Conservation (phyloP, 371 early-diverging fungal species). For the Mortierella sp. region DNA sequence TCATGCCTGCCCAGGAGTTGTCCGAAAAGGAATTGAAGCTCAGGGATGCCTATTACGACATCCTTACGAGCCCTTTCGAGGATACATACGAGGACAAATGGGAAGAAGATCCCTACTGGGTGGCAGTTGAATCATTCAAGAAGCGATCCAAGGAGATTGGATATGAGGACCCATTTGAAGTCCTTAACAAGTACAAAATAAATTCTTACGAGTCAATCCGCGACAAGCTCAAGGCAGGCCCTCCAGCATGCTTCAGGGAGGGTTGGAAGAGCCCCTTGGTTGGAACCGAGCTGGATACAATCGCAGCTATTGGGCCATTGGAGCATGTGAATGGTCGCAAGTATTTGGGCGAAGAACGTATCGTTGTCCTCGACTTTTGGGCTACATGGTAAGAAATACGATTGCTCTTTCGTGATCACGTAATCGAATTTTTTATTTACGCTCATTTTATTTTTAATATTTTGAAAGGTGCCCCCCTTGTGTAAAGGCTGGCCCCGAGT, state of each 20-base stretch:
- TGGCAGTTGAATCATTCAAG: slow-evolving; percentile 45
- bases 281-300: slow-evolving; percentile 23
- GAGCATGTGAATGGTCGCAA: slow-evolving; percentile 28
- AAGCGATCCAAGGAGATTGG: slow-evolving; percentile 28
- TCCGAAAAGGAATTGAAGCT: slow-evolving; percentile 5
- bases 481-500: slow-evolving; percentile 32
- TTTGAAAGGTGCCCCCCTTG: slow-evolving; percentile 44
- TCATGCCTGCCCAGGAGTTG: not conserved
- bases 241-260: slow-evolving; percentile 33
- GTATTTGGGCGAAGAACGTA: slow-evolving; percentile 20
- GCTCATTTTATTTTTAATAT: not conserved
- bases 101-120: slow-evolving; percentile 48
- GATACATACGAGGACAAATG: slow-evolving; percentile 45
- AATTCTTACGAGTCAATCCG: slow-evolving; percentile 32
- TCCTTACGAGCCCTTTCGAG: slow-evolving; percentile 12
- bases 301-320: slow-evolving; percentile 15
- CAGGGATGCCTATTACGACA: slow-evolving; percentile 12
- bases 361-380: slow-evolving; percentile 56
- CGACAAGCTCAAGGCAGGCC: slow-evolving; percentile 39
- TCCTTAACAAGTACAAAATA: slow-evolving; percentile 15
- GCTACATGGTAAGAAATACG: slow-evolving; percentile 38
- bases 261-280: slow-evolving; percentile 38
- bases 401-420: not conserved
- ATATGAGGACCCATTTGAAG: slow-evolving; percentile 39
- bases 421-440: not conserved